Evolutionary conservation across 345 rosid genomes (phyloP).

Genomic region (Dovyalis caffra): DNA sequence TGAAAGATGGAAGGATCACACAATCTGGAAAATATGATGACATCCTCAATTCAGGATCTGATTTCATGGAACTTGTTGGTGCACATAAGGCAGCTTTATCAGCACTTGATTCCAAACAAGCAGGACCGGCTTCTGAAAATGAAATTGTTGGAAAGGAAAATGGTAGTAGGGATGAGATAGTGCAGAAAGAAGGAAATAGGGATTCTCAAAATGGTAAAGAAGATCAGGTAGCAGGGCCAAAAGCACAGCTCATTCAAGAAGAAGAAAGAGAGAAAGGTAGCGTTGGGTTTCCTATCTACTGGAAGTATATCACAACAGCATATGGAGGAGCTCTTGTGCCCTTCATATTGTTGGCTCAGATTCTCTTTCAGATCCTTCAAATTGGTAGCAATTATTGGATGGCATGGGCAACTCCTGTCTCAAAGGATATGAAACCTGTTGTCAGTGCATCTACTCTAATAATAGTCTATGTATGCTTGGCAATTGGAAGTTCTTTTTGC

Average conservation of each 20-base stretch:
- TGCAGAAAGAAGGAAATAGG: constrained; percentile 32
- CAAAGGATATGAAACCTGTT: constrained; percentile 48
- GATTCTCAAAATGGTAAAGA: constrained; percentile 35
- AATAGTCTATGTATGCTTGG: constrained; percentile 54
- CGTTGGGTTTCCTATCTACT: constrained; percentile 60
- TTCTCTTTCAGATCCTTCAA: constrained; percentile 62
- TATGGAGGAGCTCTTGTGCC: constrained; percentile 79
- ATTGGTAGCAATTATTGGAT: constrained; percentile 89
- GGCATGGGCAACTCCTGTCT: constrained; percentile 80
- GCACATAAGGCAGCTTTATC: constrained; percentile 71
- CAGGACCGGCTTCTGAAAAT: constrained; percentile 31
- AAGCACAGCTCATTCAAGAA: constrained; percentile 68
- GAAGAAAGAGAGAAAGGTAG: constrained; percentile 87
- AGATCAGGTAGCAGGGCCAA: constrained; percentile 33
- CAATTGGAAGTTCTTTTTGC: constrained; percentile 60
- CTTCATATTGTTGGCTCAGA: constrained; percentile 56
- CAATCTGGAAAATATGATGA: constrained; percentile 75
- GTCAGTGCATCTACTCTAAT: constrained; percentile 48
- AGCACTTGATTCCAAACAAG: constrained; percentile 44
- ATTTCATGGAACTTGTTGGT: constrained; percentile 74
- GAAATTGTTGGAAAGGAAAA: too few relatives aligned
- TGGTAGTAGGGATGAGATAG: neutral
- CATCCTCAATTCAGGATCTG: constrained; percentile 60
- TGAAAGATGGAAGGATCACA: constrained; percentile 75
- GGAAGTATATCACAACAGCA: constrained; percentile 63